Percentiles rank a stretch among this genome's conserved stretches.
phyloP scores from a whole-genome alignment of 768 basidiomycete species.

The Sistotremastrum niveocremeum region DNA sequence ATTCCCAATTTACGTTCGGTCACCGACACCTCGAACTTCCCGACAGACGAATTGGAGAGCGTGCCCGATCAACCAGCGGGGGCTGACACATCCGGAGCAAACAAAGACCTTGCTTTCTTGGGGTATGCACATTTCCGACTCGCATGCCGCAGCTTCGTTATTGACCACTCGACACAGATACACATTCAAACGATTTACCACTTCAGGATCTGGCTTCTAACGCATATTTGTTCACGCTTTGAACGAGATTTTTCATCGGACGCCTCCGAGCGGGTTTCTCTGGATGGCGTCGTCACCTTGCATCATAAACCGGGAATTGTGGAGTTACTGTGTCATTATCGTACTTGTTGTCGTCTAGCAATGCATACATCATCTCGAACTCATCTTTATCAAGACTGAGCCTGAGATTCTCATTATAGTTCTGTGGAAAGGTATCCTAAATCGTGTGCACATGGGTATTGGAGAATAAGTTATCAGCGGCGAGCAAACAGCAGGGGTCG shows the following conservation, averaged over 20 bases:
- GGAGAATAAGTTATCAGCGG: no score
- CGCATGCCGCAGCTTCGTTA: background rate
- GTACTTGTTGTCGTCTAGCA: no score
- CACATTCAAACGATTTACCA: slow-evolving; percentile 65
- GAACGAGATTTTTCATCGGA: slow-evolving; percentile 7
- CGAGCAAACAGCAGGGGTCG: no score
- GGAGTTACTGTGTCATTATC: no score
- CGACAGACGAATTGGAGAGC: slow-evolving; percentile 86
- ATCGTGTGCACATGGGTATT: no score
- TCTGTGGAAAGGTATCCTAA: no score
- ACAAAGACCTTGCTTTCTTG: slow-evolving; percentile 47
- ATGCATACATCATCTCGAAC: no score
- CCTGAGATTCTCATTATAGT: no score
- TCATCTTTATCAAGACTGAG: no score
- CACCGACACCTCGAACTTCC: slow-evolving; percentile 97
- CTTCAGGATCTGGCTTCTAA: slow-evolving; percentile 44
- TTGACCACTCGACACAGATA: slow-evolving; percentile 29
- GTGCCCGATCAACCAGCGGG: slow-evolving; percentile 33
- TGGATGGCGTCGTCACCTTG: no score
- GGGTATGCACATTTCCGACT: slow-evolving; percentile 23
- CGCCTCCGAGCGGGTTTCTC: no score
- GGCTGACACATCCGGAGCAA: slow-evolving; percentile 26
- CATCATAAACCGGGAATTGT: no score
- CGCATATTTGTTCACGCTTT: background rate
- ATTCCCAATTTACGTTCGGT: slow-evolving; percentile 89